A percentile compares a stretch with the other conserved stretches of the same genome.
Conservation (phyloP, 495 filamentous ascomycete species). For the Tuber aestivum region DNA sequence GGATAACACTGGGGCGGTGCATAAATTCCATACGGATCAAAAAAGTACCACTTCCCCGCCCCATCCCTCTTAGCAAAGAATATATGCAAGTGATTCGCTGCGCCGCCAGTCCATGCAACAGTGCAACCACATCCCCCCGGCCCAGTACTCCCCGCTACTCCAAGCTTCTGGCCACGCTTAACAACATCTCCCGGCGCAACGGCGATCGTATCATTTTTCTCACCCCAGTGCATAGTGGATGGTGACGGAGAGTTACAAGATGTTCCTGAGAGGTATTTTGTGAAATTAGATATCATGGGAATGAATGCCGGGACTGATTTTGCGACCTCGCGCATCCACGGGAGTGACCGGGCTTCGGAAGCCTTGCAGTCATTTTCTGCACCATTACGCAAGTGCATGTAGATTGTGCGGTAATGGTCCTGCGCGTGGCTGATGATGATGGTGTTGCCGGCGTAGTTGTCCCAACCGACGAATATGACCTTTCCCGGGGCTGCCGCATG, state of each 20-base stretch:
- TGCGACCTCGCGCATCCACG: no score
- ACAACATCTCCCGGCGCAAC: conserved; percentile 5
- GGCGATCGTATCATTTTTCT: background rate
- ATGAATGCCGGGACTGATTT: no score
- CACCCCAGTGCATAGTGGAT: background rate
- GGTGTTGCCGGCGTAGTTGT: background rate
- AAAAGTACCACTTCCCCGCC: background rate
- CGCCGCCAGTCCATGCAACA: background rate
- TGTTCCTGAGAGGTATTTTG: no score
- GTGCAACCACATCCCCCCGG: background rate
- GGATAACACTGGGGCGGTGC: conserved; percentile 1
- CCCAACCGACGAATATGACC: conserved; percentile 9
- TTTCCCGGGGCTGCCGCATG: conserved; percentile 1
- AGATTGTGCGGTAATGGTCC: conserved; percentile 5
- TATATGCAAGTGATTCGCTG: background rate
- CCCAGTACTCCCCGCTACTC: background rate
- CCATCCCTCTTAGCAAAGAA: background rate
- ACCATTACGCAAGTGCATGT: conserved; percentile 9
- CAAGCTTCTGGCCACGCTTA: background rate
- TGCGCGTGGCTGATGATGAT: conserved; percentile 8
- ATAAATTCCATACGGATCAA: conserved; percentile 9
- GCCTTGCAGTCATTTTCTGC: background rate
- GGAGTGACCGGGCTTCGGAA: background rate
- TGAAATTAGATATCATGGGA: no score
- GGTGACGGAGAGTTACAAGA: background rate